phyloP scores from a whole-genome alignment of 1,284 basidiomycete genomes.

The Porodaedalea pini region DNA sequence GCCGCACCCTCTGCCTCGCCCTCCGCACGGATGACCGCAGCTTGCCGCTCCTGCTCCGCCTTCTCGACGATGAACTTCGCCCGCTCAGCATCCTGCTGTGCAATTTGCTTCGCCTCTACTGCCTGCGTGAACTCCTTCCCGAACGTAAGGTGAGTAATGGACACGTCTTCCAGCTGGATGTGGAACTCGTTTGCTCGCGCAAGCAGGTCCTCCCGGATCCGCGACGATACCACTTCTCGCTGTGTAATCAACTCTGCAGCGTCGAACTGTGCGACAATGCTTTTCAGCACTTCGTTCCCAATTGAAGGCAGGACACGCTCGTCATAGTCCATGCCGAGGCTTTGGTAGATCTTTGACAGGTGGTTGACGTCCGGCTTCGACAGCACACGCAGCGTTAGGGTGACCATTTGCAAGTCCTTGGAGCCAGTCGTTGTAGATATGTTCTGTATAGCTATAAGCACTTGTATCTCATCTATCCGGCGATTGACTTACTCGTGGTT shows the following conservation, averaged over 20 bases:
- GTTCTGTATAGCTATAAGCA: slow-evolving; percentile 51
- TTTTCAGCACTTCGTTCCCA: slow-evolving; percentile 97
- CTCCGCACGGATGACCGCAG: slow-evolving; percentile 95
- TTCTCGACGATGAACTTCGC: slow-evolving; percentile 99
- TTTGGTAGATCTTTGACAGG: slow-evolving; percentile 93
- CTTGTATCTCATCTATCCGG: slow-evolving; percentile 1
- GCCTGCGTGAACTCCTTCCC: slow-evolving; percentile 77
- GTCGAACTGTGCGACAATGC: slow-evolving; percentile 98
- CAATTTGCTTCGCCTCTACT: slow-evolving; percentile 98
- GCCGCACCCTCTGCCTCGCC: slow-evolving; percentile 96
- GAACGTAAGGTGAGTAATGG: slow-evolving; percentile 86
- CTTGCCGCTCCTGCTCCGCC: slow-evolving; percentile 99
- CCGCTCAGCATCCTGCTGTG: slow-evolving; percentile 96
- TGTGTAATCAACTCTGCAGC: slow-evolving; percentile 95
- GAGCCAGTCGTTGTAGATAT: slow-evolving; percentile 96
- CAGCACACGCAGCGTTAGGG: slow-evolving; percentile 93
- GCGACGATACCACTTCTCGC: slow-evolving; percentile 86
- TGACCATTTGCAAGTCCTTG: slow-evolving; percentile 97
- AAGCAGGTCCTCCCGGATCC: slow-evolving; percentile 90
- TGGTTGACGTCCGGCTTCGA: slow-evolving; percentile 89
- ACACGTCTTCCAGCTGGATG: slow-evolving; percentile 95
- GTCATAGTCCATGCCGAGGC: slow-evolving; percentile 93
- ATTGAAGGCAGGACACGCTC: slow-evolving; percentile 93
- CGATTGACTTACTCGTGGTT: slow-evolving; percentile 70
- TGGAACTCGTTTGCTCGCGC: slow-evolving; percentile 96